Base-by-base conservation (phyloP, 352 stramenopile genomes). In the Pelagophyceae sp. region DNA sequence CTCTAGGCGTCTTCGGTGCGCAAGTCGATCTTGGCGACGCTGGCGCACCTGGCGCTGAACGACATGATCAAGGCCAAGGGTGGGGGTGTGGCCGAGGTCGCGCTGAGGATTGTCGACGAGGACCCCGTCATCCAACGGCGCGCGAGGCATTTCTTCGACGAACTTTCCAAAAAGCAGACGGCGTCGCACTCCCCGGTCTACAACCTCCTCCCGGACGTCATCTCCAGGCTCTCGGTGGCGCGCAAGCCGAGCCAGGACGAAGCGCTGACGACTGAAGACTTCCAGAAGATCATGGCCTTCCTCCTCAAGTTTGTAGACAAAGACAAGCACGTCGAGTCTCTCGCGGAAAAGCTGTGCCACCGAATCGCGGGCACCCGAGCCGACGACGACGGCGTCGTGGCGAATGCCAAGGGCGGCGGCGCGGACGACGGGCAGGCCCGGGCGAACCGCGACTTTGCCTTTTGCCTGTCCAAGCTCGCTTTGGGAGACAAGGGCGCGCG, bases 1-100 rank as follows among this genome's bases (percentile, higher is more conserved):
- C n/a, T n/a, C 80, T 83, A 91, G 17, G 85, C 94, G 15, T 11
- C 0, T 19, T 37, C 20, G 0, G 61, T 74, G 6, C 23, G 67
- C 0, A 33, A 60, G 32, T 15, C 38, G 51, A 2, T 75, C 17
- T 72, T 72, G 17, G 15, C 5, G 31, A 81, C 71, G 38, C 89
- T 99, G 0, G 98, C 95, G 37, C 95, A 99, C 80, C 89, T 99
- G 50, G 98, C 99, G 82, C 84, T 99, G 40, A 99, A 99, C 83
- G 95, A 99, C 80, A 99, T 99, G 96, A 95, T 99, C 54, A 98
- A 98, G 86, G 94, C 98, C n/a, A 98, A 98, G 81, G 94, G 92
- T 25, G 67, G 67, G 35, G 91, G 98, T 82, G 86, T 94, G 1
- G 87, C 84, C 65, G 84, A 97, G 75, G 96, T 99, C 75, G 95